Base-by-base conservation (phyloP, 1,284 basidiomycete species). In the Leccinum solheimii region DNA sequence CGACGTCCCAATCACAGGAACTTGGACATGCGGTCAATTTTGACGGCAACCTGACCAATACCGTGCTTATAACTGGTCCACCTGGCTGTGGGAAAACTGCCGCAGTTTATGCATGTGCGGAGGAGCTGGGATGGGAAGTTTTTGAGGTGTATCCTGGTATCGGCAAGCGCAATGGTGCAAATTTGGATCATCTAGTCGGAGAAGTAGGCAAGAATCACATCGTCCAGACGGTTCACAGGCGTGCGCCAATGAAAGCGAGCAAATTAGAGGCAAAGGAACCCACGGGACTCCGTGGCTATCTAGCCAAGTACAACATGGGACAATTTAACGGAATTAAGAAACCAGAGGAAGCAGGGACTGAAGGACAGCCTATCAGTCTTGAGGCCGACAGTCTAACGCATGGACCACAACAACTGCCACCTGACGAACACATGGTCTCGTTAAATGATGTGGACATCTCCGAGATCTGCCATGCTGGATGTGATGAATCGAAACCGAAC, bases 131-230 rank as follows among this genome's bases (percentile, higher is more conserved):
- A 5, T 99, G 92, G 90, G 93, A 97, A 57, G 88, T 99, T 11
- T 98, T 99, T 71, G 97, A 99, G 75, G 93, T 99, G 9, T 94
- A 95, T 76, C 92, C 97, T n/a, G 97, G 97, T 4, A 89, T 96
- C 62, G 94, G 94, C 26, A 91, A 86, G 70, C 85, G 97, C 23
- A 92, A 86, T 51, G 93, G 91, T 2, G 81, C 87, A 38, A 92
- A 88, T 64, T 77, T 99, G 61, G 86, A 91, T 58, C 81, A 83
- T 58, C 83, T 97, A 62, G 87, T 99, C 23, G 97, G 97, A 10
- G 94, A 97, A 66, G 92, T 98, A 1, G 93, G 93, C 10, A 92
- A 86, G 76, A 99, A 98, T 74, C 96, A 98, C 74, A 82, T 91
- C 62, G 88, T 97, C 69, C 78, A 72, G 56, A 70, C 61, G 40